phyloP scores from a whole-genome alignment of 305 asterid species.

The Euphrasia arctica region DNA sequence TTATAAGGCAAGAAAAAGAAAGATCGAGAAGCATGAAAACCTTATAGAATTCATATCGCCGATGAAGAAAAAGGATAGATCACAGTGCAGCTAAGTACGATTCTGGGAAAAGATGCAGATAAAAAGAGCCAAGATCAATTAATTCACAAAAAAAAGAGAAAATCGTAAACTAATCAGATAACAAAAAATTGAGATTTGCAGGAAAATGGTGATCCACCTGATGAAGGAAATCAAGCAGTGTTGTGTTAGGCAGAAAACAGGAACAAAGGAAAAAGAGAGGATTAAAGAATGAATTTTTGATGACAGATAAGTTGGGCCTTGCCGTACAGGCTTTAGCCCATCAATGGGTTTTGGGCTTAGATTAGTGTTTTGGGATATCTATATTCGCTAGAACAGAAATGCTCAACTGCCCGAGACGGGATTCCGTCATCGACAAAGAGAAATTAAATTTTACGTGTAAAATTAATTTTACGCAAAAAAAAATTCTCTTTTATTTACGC shows the following conservation, averaged over 20 bases:
- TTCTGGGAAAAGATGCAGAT: constrained; percentile 25
- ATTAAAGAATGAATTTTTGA: not conserved
- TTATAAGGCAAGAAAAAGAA: not conserved
- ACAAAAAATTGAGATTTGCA: not conserved
- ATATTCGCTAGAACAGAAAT: too few relatives aligned
- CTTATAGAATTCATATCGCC: constrained; percentile 50
- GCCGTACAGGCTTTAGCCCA: too few relatives aligned
- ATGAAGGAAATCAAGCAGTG: constrained; percentile 9
- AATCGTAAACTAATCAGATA: constrained; percentile 19
- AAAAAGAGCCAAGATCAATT: constrained; percentile 1
- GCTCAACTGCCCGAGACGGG: too few relatives aligned
- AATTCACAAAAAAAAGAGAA: not conserved
- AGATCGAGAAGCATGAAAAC: constrained; percentile 21
- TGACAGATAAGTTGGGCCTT: too few relatives aligned
- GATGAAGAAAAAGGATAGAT: constrained; percentile 7
- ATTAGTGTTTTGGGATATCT: too few relatives aligned
- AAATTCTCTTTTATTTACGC: too few relatives aligned
- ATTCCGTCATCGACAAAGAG: too few relatives aligned
- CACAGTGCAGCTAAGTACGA: constrained; percentile 25
- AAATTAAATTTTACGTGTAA: too few relatives aligned
- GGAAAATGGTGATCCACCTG: constrained; percentile 22
- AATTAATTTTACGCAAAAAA: too few relatives aligned
- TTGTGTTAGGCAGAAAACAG: constrained; percentile 17
- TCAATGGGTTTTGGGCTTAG: too few relatives aligned
- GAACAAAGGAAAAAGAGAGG: not conserved